Conservation (phyloP, 148 eudicot genomes). For the Drosera capensis region DNA sequence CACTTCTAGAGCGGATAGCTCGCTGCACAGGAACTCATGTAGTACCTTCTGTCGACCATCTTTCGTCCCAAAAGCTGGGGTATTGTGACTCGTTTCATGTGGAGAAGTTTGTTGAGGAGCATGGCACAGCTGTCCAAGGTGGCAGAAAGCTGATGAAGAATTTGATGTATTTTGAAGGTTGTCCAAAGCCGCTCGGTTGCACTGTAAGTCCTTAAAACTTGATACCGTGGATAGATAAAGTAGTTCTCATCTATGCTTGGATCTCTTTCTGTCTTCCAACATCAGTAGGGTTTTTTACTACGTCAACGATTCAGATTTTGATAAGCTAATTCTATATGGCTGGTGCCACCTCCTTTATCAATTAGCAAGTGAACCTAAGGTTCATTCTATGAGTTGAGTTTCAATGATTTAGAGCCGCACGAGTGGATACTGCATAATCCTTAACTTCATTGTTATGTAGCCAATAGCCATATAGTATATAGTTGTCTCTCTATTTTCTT, state of each 20-base stretch:
- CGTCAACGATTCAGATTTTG: too few relatives aligned
- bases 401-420: too few relatives aligned
- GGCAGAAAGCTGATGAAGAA: constrained; percentile 77
- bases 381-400: too few relatives aligned
- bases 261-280: background rate
- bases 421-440: too few relatives aligned
- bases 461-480: too few relatives aligned
- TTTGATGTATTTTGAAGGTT: constrained; percentile 93
- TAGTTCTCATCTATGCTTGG: background rate
- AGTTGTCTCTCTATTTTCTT: too few relatives aligned
- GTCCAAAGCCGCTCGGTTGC: constrained; percentile 95
- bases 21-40: constrained; percentile 95
- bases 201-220: constrained; percentile 51
- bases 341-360: too few relatives aligned
- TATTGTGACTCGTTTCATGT: constrained; percentile 77
- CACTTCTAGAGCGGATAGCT: constrained; percentile 92
- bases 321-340: too few relatives aligned
- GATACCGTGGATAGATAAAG: background rate
- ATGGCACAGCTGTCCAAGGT: constrained; percentile 69
- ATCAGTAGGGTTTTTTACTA: too few relatives aligned
- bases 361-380: too few relatives aligned
- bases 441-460: too few relatives aligned
- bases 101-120: constrained; percentile 60
- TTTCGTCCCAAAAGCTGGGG: constrained; percentile 62
- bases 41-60: constrained; percentile 86